These are phyloP conservation scores for Didymella sp. DNA, from an alignment of 2,329 filamentous ascomycete genomes.

Conservation along the genomic window DNA sequence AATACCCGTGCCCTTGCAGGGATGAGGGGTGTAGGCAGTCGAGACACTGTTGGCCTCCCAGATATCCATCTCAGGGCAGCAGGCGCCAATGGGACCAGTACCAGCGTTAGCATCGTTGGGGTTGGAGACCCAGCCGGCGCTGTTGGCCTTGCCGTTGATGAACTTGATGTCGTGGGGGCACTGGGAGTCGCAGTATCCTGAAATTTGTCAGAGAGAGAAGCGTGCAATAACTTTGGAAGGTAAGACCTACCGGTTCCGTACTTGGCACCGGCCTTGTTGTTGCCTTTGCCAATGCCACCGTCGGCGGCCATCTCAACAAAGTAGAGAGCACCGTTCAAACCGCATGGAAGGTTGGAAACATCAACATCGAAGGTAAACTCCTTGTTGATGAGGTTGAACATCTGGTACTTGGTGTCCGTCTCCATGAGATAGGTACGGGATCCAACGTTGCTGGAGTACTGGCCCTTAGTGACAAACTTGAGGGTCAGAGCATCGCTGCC, in stretches of 20 bases:
- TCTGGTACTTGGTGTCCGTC: conserved; percentile 50
- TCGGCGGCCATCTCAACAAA: conserved; percentile 67
- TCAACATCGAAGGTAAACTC: conserved; percentile 54
- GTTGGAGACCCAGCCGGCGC: conserved; percentile 61
- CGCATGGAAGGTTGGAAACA: conserved; percentile 70
- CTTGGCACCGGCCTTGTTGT: conserved; percentile 61
- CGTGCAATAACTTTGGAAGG: not conserved
- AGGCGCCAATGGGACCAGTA: conserved; percentile 62
- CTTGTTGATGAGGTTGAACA: conserved; percentile 52
- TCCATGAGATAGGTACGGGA: conserved; percentile 54
- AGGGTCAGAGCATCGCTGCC: conserved; percentile 61
- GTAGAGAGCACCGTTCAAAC: conserved; percentile 66
- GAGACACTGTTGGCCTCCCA: conserved; percentile 74
- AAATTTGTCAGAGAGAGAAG: conserved; percentile 17
- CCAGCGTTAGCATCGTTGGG: conserved; percentile 63
- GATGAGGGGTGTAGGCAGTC: conserved; percentile 70
- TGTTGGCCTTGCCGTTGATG: conserved; percentile 62
- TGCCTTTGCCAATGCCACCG: conserved; percentile 51
- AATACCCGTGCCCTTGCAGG: conserved; percentile 62
- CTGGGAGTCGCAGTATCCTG: conserved; percentile 50
- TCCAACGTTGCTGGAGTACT: conserved; percentile 52
- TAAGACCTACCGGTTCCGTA: conserved; percentile 63
- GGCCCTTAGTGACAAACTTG: conserved; percentile 64
- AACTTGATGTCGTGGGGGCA: conserved; percentile 61
- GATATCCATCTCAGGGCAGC: conserved; percentile 73